Evolutionary conservation across 768 basidiomycete species (phyloP).

Genomic region (Paxillus ammoniavirescens): DNA sequence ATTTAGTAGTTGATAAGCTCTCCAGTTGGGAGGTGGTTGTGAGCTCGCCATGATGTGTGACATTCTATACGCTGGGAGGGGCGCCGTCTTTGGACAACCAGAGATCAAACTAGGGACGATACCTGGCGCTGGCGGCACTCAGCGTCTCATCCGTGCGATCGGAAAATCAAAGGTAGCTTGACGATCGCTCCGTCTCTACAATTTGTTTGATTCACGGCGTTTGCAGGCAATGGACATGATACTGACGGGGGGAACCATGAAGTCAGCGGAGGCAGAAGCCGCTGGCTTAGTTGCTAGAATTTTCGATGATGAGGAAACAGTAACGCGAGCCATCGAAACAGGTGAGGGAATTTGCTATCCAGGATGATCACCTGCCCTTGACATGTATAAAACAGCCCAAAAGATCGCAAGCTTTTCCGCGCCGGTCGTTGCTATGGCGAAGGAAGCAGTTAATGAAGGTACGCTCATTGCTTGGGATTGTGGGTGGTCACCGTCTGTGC

Average conservation of each 20-base stretch:
- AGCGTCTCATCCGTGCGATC: conserved; percentile 79
- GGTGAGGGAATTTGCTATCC: conserved; percentile 11
- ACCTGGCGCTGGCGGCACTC: conserved; percentile 92
- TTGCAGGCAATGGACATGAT: conserved; percentile 55
- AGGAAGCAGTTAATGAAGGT: conserved; percentile 53
- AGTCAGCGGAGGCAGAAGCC: conserved; percentile 43
- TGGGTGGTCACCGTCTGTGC: background rate
- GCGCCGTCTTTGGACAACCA: conserved; percentile 90
- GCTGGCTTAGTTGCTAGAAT: conserved; percentile 50
- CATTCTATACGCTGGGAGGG: conserved; percentile 85
- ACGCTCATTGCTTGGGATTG: background rate
- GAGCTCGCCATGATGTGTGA: conserved; percentile 97
- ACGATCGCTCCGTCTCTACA: background rate
- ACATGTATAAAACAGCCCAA: conserved; percentile 11
- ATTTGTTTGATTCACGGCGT: background rate
- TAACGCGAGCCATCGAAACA: conserved; percentile 44
- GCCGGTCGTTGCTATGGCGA: conserved; percentile 38
- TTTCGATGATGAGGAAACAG: conserved; percentile 37
- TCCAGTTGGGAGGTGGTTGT: conserved; percentile 93
- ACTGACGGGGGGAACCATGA: conserved; percentile 46
- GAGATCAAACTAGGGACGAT: conserved; percentile 95
- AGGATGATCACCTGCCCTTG: background rate
- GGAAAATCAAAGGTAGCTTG: conserved; percentile 64
- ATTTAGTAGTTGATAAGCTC: no score
- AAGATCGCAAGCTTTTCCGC: conserved; percentile 32